Base-by-base conservation (phyloP, 108 stramenopile genomes). In the Bacterosira constricta region DNA sequence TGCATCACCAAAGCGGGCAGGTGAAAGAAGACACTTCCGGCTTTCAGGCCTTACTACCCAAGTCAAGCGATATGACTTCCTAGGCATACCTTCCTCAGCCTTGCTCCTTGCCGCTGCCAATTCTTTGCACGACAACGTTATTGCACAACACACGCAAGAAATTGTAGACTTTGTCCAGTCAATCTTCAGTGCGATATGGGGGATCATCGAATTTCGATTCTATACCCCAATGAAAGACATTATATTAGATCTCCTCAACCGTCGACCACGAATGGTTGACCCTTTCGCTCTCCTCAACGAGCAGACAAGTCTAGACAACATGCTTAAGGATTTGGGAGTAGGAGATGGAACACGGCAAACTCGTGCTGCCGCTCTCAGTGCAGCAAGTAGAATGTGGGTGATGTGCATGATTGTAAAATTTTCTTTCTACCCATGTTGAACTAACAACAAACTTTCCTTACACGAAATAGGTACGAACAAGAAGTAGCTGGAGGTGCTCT, bases 291-390 rank as follows among this genome's bases (percentile, higher is more conserved):
- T 90, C 38, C 44, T 69, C 17, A 83, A 87, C 52, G 92, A 93
- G 66, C 86, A 85, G 57, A 66, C 68, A 0, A 85, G 85, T 36
- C 66, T 93, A 25, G 92, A 93, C 25, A 87, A 82, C 53, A 93
- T 93, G 92, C 69, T 93, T 0, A 77, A 62, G 37, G 92, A 93
- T 76, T 55, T 93, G 15, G 86, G 85, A 8, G 81, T 87, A 20
- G 92, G 92, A 36, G 89, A 93, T 64, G 92, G 92, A 23, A 90
- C 92, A 6, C 54, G 77, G 0, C 69, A 53, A 25, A 55, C 77
- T 36, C 75, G 92, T 15, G 76, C 75, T 6, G 62, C 63, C 0
- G 92, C 88, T n/a, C 61, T 90, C 15, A 61, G 83, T 12, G 55
- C 69, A 21, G 92, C 89, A 3, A 66, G 86, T 29, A 65, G 82